Conservation (phyloP, 805 yeast genomes). For the Candida qinlingensis region DNA sequence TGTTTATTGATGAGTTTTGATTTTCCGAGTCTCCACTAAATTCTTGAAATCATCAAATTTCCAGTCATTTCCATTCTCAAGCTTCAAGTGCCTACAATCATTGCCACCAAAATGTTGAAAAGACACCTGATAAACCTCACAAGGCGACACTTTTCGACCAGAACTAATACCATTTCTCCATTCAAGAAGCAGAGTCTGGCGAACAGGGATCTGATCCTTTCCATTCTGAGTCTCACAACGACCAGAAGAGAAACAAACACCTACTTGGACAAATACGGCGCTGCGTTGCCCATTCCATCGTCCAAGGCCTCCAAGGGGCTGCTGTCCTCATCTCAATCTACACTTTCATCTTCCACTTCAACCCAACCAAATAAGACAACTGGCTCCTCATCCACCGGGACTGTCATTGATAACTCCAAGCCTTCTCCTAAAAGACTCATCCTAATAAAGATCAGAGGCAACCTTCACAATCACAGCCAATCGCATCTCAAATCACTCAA, state of each 20-base stretch:
- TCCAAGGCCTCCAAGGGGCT: too few species aligned
- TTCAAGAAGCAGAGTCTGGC: constrained; percentile 22
- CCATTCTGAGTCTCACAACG: constrained; percentile 84
- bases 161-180: background rate
- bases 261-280: constrained; percentile 66
- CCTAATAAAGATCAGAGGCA: constrained; percentile 25
- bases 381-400: constrained; percentile 22
- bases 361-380: constrained; percentile 16
- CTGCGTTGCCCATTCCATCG: constrained; percentile 15
- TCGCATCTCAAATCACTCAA: constrained; percentile 13
- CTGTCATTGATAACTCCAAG: background rate
- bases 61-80: too few species aligned
- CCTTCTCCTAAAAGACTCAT: constrained; percentile 19
- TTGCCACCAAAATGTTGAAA: too few species aligned
- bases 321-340: too few species aligned
- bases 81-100: too few species aligned
- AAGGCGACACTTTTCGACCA: too few species aligned
- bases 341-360: too few species aligned
- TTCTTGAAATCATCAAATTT: too few species aligned
- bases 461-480: constrained; percentile 12
- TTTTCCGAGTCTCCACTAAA: too few species aligned
- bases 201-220: constrained; percentile 66
- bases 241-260: constrained; percentile 89
- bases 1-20: background rate
- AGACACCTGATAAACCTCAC: too few species aligned